Conservation (phyloP, 2,329 filamentous ascomycete species). For the Microdochium nivale region DNA sequence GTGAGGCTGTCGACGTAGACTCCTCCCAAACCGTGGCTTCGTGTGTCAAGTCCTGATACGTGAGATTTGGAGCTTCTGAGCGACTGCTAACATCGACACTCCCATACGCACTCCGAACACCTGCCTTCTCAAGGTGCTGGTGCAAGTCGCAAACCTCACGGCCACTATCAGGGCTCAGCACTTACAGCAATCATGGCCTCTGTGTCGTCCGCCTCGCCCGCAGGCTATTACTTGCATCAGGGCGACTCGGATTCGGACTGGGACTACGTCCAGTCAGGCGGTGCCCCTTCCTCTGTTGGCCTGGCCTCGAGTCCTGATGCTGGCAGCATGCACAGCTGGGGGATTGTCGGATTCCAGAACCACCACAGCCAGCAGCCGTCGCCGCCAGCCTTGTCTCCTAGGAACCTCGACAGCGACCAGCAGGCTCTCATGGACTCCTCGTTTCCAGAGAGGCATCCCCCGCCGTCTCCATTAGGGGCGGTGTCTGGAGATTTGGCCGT, state of each 20-base stretch:
- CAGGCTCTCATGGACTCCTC: conserved; percentile 23
- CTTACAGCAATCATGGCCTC: conserved; percentile 17
- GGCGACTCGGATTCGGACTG: conserved; percentile 21
- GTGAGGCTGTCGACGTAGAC: not conserved
- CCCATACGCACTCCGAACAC: too few species aligned
- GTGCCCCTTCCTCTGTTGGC: conserved; percentile 21
- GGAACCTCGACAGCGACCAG: conserved; percentile 30
- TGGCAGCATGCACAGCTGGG: conserved; percentile 41
- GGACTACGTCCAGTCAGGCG: conserved; percentile 19
- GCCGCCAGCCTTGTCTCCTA: conserved; percentile 30
- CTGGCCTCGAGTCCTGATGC: conserved; percentile 42
- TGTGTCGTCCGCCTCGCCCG: conserved; percentile 20
- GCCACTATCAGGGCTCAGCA: too few species aligned
- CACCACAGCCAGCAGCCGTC: conserved; percentile 17
- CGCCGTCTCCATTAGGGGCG: not conserved
- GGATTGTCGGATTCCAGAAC: conserved; percentile 30
- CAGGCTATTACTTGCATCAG: conserved; percentile 15
- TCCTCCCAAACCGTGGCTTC: not conserved
- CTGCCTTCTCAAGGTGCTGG: too few species aligned
- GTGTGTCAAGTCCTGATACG: too few species aligned
- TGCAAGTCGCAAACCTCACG: too few species aligned
- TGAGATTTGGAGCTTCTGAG: too few species aligned
- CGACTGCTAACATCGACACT: too few species aligned
- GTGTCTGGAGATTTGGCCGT: conserved; percentile 11
- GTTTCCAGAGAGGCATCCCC: conserved; percentile 15